Base-by-base conservation (phyloP, 495 filamentous ascomycete genomes). In the Daldinia decipiens region DNA sequence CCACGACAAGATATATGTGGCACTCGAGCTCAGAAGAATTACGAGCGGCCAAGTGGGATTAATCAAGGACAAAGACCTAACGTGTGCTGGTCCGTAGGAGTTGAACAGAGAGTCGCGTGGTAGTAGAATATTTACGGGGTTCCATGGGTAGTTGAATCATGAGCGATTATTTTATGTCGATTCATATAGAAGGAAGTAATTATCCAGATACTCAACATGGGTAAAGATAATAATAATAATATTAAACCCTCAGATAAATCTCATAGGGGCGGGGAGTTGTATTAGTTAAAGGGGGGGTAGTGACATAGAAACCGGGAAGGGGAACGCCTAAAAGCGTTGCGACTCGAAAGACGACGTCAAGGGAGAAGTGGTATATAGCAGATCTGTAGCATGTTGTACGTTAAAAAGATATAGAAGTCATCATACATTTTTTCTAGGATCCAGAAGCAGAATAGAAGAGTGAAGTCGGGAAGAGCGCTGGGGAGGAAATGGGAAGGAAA, bases 381-480 rank as follows among this genome's bases (percentile, higher is more conserved):
- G 17, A 39, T 21, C 34, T 59, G 51, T n/a, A 69, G 40, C 64
- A 71, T 74, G 39, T 50, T 66, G 58, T 32, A 58, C 53, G 52
- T 71, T 58, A 70, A 71, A 12, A 67, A 39, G 60, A 73, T 71
- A 45, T 73, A 76, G 73, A 70, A 76, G 73, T 76, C 73, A 76
- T 76, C 73, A 72, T 72, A 72, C 73, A 73, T 73, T 40, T 68
- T 21, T 36, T 65, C 9, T 1, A 24, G 50, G 62, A 57, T 63
- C 47, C 40, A 67, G 53, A 63, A n/a, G 19, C 12, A 57, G 60
- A 6, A 4, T 29, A 7, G 51, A 39, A 31, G 38, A 36, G 26
- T 39, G 47, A 69, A 45, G 55, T 65, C 43, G 17, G 27, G 27
- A 59, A 59, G 36, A 58, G 27, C 5, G 36, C 27, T 29, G 17